A percentile compares a stretch with the other conserved stretches of the same genome.
These are phyloP conservation scores for Alternaria gaisen DNA, from an alignment of 2,329 filamentous ascomycete genomes.

Conservation along the genomic window DNA sequence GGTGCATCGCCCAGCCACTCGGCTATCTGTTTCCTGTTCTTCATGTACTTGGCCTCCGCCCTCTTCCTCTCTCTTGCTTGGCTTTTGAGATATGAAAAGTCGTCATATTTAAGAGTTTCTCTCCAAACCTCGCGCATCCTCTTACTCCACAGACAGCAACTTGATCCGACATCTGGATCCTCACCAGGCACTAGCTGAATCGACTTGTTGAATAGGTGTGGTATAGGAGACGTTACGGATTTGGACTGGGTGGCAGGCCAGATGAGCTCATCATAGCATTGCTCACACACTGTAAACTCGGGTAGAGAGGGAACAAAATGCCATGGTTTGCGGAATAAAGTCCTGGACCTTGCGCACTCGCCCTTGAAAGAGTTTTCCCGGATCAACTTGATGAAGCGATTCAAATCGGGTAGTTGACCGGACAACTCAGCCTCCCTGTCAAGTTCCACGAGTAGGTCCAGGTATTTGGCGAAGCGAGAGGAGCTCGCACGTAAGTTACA, in stretches of 20 bases:
- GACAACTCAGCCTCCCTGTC: constrained; percentile 55
- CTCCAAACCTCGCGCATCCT: constrained; percentile 80
- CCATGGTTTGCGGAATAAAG: constrained; percentile 73
- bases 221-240: constrained; percentile 54
- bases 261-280: constrained; percentile 85
- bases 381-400: constrained; percentile 70
- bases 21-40: constrained; percentile 50
- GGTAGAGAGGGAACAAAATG: constrained; percentile 79
- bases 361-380: constrained; percentile 53
- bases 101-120: constrained; percentile 71
- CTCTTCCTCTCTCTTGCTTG: constrained; percentile 63
- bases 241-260: constrained; percentile 66
- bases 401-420: constrained; percentile 61
- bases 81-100: constrained; percentile 70
- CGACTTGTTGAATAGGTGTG: constrained; percentile 58
- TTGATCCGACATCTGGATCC: constrained; percentile 54
- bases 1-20: constrained; percentile 34
- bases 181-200: constrained; percentile 64
- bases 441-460: constrained; percentile 64
- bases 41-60: constrained; percentile 53
- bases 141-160: constrained; percentile 81
- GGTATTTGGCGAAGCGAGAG: constrained; percentile 64
- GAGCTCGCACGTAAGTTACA: constrained; percentile 75
- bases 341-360: constrained; percentile 73
- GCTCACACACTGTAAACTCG: constrained; percentile 83